Evolutionary conservation across 2,329 filamentous ascomycete species (phyloP).

Genomic region (Sclerotinia minor): DNA sequence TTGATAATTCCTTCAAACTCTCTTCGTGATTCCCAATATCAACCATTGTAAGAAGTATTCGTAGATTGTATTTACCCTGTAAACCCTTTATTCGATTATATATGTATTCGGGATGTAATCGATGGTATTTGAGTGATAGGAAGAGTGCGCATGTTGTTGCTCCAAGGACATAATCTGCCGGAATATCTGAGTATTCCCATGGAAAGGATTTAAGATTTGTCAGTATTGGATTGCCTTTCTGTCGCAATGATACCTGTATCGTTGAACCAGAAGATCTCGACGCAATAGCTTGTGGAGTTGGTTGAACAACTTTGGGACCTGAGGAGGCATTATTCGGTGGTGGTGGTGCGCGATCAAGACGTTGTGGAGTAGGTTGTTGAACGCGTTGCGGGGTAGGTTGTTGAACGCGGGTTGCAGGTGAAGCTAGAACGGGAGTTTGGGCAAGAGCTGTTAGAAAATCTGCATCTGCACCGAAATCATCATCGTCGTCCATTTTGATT

Average conservation of each 20-base stretch:
- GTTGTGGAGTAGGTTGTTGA: constrained; percentile 55
- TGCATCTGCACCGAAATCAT: constrained; percentile 57
- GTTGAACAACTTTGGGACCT: constrained; percentile 70
- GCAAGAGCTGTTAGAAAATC: constrained; percentile 58
- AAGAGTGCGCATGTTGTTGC: constrained; percentile 88
- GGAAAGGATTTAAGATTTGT: constrained; percentile 77
- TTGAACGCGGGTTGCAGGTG: constrained; percentile 36
- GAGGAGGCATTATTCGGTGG: constrained; percentile 39
- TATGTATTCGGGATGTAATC: constrained; percentile 95
- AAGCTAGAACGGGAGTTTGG: constrained; percentile 44
- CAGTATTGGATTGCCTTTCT: constrained; percentile 93
- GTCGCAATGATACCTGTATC: constrained; percentile 86
- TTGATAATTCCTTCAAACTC: constrained; percentile 82
- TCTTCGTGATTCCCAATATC: constrained; percentile 96
- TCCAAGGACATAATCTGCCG: constrained; percentile 88
- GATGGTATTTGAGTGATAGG: constrained; percentile 93
- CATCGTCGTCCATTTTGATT: constrained; percentile 49
- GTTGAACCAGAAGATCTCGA: constrained; percentile 65
- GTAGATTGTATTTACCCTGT: constrained; percentile 81
- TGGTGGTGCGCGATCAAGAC: constrained; percentile 54
- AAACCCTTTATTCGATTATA: constrained; percentile 87
- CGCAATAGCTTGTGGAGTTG: constrained; percentile 81
- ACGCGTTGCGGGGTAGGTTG: constrained; percentile 45
- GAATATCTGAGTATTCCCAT: constrained; percentile 98
- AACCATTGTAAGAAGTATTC: constrained; percentile 85